Evolutionary conservation across 2,329 filamentous ascomycete species (phyloP), one percentile per base, ranked within the genome.

Genomic region (Fusarium sp.): DNA sequence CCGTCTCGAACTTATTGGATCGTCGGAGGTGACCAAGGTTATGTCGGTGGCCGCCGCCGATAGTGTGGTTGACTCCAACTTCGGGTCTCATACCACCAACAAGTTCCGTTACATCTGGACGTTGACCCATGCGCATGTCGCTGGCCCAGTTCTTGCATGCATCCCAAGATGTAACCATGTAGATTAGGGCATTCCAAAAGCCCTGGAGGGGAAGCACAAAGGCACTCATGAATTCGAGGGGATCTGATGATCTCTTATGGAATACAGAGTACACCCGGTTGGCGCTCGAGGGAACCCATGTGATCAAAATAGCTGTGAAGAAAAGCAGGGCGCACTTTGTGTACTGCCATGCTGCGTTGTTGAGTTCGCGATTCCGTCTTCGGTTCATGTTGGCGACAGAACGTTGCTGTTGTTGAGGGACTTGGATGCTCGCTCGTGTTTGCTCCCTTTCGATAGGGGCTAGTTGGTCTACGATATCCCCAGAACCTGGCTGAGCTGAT

Each of bases 151-250:
- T 79, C 76, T 85, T 86, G 76, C 89, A 90, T 0, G 90, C 90
- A 52, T 86, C 80, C 84, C 89, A 88, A 8, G 91, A 93, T 2
- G 91, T 93, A 14, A 88, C 85, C 18, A 89, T 81, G 79, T 96
- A 97, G 71, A 97, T 93, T 62, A 92, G 79, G 20, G 90, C 88
- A 77, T 97, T 97, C 92, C 93, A 96, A 75, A 95, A 92, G 0
- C 93, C 93, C 77, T 97, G 93, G 0, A 94, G 85, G 0, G 93
- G 93, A 11, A 97, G 85, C 2, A 96, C 92, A 43, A 93, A 86
- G 0, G 91, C 89, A 24, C 91, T 90, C 70, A 90, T 87, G 70
- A 91, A 89, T 73, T 93, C 89, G 25, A 96, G 86, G 0, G 85
- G 82, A 29, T 90, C 85, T 10, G 83, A 86, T 1, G 86, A 80